phyloP scores from a whole-genome alignment of 1,284 basidiomycete genomes.

The Boletus mariae region DNA sequence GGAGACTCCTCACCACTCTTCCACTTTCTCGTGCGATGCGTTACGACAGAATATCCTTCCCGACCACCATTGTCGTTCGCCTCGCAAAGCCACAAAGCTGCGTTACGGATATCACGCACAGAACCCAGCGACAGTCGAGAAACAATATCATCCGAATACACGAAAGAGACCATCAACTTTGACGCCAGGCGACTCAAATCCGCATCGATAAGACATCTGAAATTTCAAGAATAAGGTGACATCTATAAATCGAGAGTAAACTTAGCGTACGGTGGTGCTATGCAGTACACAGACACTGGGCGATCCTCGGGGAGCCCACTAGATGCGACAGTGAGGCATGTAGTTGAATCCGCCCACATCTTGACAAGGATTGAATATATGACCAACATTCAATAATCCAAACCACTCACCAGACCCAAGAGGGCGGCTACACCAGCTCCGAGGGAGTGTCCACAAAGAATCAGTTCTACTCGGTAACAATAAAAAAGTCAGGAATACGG shows the following conservation, averaged over 20 bases:
- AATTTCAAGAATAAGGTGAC: constrained; percentile 5
- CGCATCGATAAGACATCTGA: constrained; percentile 57
- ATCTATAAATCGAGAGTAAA: constrained; percentile 3
- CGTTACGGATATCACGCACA: constrained; percentile 72
- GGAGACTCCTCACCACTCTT: constrained; percentile 50
- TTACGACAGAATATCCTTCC: constrained; percentile 61
- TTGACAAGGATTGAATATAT: constrained; percentile 27
- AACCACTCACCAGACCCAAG: constrained; percentile 59
- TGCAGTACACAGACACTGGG: constrained; percentile 72
- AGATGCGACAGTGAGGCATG: constrained; percentile 65
- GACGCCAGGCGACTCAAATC: constrained; percentile 52
- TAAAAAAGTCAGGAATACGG: constrained; percentile 4
- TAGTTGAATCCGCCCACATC: constrained; percentile 83
- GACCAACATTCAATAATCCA: neutral
- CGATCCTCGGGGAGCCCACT: constrained; percentile 70
- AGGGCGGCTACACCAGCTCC: constrained; percentile 82
- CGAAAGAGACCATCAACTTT: constrained; percentile 69
- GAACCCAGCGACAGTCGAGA: constrained; percentile 75
- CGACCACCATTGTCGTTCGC: constrained; percentile 47
- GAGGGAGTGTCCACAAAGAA: constrained; percentile 82
- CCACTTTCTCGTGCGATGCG: constrained; percentile 54
- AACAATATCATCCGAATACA: constrained; percentile 81
- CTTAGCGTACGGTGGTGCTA: constrained; percentile 69
- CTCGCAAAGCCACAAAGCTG: constrained; percentile 75
- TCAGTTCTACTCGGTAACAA: constrained; percentile 48